Percentiles rank a stretch among this genome's conserved stretches.
phyloP scores from a whole-genome alignment of 2,329 filamentous ascomycete species.

The Fusarium sp. region DNA sequence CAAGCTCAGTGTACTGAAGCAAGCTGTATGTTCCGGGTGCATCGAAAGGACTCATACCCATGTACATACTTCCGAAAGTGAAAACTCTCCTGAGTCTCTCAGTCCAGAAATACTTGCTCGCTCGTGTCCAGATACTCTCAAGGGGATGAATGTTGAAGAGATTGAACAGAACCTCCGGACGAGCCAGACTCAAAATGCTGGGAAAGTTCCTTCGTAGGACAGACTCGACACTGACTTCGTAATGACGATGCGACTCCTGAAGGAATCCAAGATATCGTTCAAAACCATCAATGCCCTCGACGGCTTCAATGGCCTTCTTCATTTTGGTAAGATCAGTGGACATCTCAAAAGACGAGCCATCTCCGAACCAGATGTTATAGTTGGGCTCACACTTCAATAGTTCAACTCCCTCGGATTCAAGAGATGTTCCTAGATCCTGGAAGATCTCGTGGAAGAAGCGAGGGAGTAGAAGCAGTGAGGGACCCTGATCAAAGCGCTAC shows the following conservation, averaged over 20 bases:
- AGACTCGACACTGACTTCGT: constrained; percentile 74
- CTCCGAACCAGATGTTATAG: constrained; percentile 79
- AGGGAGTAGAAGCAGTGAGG: constrained; percentile 78
- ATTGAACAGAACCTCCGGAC: constrained; percentile 68
- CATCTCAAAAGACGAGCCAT: constrained; percentile 72
- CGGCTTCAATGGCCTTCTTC: constrained; percentile 78
- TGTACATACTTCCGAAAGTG: constrained; percentile 85
- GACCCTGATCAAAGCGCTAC: constrained; percentile 80
- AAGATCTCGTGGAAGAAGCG: constrained; percentile 78
- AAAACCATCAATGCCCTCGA: constrained; percentile 78
- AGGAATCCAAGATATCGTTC: constrained; percentile 75
- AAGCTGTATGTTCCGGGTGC: constrained; percentile 80
- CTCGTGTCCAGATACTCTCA: constrained; percentile 75
- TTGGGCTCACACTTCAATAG: constrained; percentile 80
- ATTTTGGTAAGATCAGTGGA: constrained; percentile 77
- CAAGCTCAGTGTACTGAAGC: constrained; percentile 78
- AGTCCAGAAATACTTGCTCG: constrained; percentile 75
- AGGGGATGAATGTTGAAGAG: constrained; percentile 75
- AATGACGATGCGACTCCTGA: constrained; percentile 75
- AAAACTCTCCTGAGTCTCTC: constrained; percentile 77
- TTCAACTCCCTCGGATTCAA: constrained; percentile 74
- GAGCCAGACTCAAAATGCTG: constrained; percentile 66
- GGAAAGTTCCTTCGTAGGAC: constrained; percentile 77
- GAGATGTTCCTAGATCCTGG: constrained; percentile 73
- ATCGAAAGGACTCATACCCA: constrained; percentile 84